Conservation (phyloP, 2,329 filamentous ascomycete species). For the Grosmannia clavigera region DNA sequence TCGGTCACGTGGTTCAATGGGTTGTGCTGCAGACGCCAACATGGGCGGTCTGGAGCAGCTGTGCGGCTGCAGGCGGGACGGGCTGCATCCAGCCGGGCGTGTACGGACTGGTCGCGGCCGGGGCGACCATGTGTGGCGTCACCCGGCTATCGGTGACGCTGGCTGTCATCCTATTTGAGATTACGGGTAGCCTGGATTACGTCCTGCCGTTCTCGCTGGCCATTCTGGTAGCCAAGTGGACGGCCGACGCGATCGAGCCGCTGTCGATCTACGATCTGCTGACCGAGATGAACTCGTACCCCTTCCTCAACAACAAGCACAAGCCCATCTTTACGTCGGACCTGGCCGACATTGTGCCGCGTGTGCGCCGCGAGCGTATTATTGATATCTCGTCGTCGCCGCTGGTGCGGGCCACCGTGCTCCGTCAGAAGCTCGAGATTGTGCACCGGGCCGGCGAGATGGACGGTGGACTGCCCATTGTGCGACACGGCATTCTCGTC, state of each 20-base stretch:
- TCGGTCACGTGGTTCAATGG: slow-evolving; percentile 78
- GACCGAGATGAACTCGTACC: slow-evolving; percentile 94
- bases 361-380: slow-evolving; percentile 59
- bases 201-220: slow-evolving; percentile 89
- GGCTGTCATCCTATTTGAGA: slow-evolving; percentile 88
- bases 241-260: slow-evolving; percentile 86
- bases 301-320: slow-evolving; percentile 92
- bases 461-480: slow-evolving; percentile 80
- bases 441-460: slow-evolving; percentile 79
- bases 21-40: slow-evolving; percentile 61
- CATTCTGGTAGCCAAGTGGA: slow-evolving; percentile 96
- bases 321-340: slow-evolving; percentile 84
- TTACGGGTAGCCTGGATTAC: slow-evolving; percentile 90
- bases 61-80: slow-evolving; percentile 56
- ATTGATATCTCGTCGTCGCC: slow-evolving; percentile 84
- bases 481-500: slow-evolving; percentile 67
- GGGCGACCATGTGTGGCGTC: slow-evolving; percentile 95
- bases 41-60: slow-evolving; percentile 62
- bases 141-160: slow-evolving; percentile 87
- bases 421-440: slow-evolving; percentile 70
- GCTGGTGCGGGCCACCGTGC: slow-evolving; percentile 60
- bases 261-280: slow-evolving; percentile 90
- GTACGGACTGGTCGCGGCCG: slow-evolving; percentile 87
- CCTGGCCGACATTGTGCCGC: slow-evolving; percentile 73
- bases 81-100: slow-evolving; percentile 93